These are phyloP conservation scores for Daphne laureola DNA, from an alignment of 441 rosid genomes.

Conservation along the genomic window DNA sequence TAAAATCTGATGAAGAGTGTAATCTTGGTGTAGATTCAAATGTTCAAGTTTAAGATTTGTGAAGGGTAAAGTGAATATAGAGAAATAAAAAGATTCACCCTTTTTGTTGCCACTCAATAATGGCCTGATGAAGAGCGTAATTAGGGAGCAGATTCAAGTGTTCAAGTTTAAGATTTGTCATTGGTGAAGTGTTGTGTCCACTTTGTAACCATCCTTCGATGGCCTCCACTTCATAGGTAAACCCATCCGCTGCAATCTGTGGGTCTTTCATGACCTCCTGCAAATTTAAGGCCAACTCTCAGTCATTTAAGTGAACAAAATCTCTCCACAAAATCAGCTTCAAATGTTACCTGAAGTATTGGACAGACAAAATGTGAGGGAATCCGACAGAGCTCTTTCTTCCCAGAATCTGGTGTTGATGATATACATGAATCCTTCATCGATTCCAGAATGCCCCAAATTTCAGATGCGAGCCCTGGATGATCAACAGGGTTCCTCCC, in stretches of 20 bases:
- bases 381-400: conserved; percentile 37
- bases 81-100: conserved; percentile 25
- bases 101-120: conserved; percentile 65
- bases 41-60: too few species aligned
- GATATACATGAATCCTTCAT: conserved; percentile 30
- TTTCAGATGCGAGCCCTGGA: conserved; percentile 52
- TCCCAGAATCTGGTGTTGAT: conserved; percentile 22
- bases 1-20: too few species aligned
- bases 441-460: conserved; percentile 43
- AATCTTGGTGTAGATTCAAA: too few species aligned
- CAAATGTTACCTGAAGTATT: conserved; percentile 59
- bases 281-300: conserved; percentile 12
- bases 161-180: conserved; percentile 81
- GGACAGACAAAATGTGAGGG: conserved; percentile 93
- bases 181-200: conserved; percentile 77
- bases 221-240: conserved; percentile 85
- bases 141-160: conserved; percentile 70
- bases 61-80: too few species aligned
- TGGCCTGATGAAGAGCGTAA: conserved; percentile 75
- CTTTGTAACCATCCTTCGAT: conserved; percentile 78
- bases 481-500: conserved; percentile 34
- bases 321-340: conserved; percentile 2
- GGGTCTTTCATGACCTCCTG: conserved; percentile 91
- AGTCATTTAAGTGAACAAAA: conserved; percentile 10
- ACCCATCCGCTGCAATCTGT: conserved; percentile 84